Evolutionary conservation across 2,329 filamentous ascomycete genomes (phyloP).

Genomic region (Nemania sp.): DNA sequence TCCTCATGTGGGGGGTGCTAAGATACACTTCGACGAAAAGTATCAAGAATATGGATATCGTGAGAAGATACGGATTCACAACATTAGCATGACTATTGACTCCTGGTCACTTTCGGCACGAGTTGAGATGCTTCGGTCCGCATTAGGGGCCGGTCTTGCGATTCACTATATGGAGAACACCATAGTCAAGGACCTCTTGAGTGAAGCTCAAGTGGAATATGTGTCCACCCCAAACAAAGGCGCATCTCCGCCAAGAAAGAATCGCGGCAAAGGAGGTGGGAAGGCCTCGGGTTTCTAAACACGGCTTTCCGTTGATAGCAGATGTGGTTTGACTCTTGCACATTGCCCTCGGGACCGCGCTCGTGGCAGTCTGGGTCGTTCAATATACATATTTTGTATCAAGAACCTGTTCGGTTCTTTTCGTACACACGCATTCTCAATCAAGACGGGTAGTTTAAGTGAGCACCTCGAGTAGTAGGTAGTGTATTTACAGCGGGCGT

Average conservation of each 20-base stretch:
- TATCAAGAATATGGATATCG: conserved; percentile 57
- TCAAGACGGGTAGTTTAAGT: not conserved
- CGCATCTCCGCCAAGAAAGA: conserved; percentile 24
- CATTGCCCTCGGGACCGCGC: not conserved
- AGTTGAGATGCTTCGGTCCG: conserved; percentile 51
- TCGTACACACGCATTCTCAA: not conserved
- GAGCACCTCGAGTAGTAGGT: not conserved
- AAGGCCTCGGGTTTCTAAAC: conserved; percentile 20
- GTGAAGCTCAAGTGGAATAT: conserved; percentile 39
- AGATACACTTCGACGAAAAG: conserved; percentile 46
- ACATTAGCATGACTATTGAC: conserved; percentile 50
- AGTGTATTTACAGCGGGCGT: too few species aligned
- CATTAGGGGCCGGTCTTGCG: conserved; percentile 51
- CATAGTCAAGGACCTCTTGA: conserved; percentile 42
- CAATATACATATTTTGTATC: not conserved
- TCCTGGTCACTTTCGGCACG: conserved; percentile 55
- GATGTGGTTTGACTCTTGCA: not conserved
- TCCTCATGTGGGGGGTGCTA: conserved; percentile 47
- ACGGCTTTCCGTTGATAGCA: not conserved
- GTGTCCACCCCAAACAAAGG: conserved; percentile 29
- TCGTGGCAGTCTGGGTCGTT: not conserved
- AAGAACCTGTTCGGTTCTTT: not conserved
- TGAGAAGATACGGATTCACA: conserved; percentile 53
- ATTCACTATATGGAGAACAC: conserved; percentile 47
- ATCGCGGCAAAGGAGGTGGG: conserved; percentile 23